Evolutionary conservation across 2,329 filamentous ascomycete species (phyloP).

Genomic region (Colletotrichum sp.): DNA sequence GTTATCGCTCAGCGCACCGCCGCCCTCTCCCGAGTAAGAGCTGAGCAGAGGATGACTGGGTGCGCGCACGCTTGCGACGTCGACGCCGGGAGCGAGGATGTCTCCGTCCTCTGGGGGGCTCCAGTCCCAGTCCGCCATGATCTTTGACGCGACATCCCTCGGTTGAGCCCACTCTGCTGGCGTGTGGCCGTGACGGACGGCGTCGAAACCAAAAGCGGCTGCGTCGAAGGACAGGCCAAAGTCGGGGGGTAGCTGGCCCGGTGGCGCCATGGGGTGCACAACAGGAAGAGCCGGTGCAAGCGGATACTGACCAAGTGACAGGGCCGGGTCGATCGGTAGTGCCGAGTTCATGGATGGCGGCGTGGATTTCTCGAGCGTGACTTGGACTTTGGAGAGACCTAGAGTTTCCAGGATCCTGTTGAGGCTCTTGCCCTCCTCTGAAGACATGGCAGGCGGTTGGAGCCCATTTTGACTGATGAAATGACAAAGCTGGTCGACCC

Average conservation of each 20-base stretch:
- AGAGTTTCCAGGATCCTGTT: not conserved
- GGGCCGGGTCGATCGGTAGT: not conserved
- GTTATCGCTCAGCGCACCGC: constrained; percentile 18
- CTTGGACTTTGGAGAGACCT: not conserved
- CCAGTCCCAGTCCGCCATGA: not conserved
- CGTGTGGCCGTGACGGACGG: not conserved
- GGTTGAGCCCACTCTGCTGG: not conserved
- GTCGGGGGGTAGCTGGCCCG: not conserved
- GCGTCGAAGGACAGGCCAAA: not conserved
- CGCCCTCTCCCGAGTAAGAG: not conserved
- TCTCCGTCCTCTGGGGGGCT: not conserved
- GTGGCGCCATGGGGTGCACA: not conserved
- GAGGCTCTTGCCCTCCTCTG: constrained; percentile 21
- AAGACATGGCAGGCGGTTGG: constrained; percentile 38
- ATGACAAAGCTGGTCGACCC: constrained; percentile 29
- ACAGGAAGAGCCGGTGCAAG: not conserved
- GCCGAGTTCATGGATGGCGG: not conserved
- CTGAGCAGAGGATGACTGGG: not conserved
- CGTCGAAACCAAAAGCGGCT: not conserved
- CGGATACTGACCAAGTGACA: not conserved
- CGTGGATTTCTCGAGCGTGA: not conserved
- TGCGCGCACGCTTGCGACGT: not conserved
- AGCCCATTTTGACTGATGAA: constrained; percentile 46
- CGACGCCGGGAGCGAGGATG: not conserved
- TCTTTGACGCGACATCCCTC: not conserved